Conservation (phyloP, 192 early-diverging fungal species). For the Rhizoclosmatium sp. region DNA sequence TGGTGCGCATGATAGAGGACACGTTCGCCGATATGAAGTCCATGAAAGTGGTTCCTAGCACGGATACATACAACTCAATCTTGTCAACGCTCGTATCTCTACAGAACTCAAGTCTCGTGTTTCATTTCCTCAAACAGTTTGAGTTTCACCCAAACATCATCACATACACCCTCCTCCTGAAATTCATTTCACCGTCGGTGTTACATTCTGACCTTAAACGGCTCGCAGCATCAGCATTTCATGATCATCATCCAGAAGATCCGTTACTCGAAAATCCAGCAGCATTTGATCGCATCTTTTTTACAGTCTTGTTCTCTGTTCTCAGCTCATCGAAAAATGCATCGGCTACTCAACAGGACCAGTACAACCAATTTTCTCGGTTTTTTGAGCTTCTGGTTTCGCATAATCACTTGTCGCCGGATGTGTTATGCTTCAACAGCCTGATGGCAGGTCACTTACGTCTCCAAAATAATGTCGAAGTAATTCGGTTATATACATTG, state of each 20-base stretch:
- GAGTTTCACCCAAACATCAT: slow-evolving; percentile 14
- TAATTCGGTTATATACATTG: neutral
- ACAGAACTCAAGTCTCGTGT: neutral
- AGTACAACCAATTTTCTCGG: neutral
- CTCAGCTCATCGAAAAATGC: neutral
- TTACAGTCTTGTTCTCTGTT: slow-evolving; percentile 4
- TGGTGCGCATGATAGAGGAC: neutral
- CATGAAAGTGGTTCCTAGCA: neutral
- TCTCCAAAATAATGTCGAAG: neutral
- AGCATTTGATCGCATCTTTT: slow-evolving; percentile 18
- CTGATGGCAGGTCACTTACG: slow-evolving; percentile 12
- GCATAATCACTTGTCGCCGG: neutral
- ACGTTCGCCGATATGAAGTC: neutral
- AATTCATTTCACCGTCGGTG: neutral
- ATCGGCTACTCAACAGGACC: neutral
- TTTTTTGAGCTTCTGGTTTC: neutral
- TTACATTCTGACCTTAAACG: neutral
- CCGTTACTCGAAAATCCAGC: neutral
- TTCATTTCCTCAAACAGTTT: slow-evolving; percentile 4
- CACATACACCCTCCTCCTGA: slow-evolving; percentile 22
- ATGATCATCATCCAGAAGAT: neutral
- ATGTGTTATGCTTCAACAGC: slow-evolving; percentile 5
- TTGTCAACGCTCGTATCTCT: neutral
- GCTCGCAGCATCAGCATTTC: neutral
- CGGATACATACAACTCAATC: slow-evolving; percentile 12